Percentiles rank a stretch among this genome's conserved stretches.
Conservation (phyloP, 2,329 filamentous ascomycete species). For the Bipolaris cookei region DNA sequence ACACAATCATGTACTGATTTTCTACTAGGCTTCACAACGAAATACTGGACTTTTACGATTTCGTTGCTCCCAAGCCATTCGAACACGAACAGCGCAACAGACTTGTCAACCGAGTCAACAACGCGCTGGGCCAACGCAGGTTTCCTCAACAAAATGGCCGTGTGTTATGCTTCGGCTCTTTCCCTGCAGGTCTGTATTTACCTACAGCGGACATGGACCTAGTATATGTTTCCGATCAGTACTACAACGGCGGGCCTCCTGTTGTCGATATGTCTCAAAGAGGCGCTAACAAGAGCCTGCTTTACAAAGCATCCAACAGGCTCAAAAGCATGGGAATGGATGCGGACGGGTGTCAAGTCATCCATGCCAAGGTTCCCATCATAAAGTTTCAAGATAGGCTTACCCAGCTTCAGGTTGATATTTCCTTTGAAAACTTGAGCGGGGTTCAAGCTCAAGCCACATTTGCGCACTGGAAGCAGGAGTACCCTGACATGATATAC, state of each 20-base stretch:
- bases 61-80: constrained; percentile 75
- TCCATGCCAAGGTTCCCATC: constrained; percentile 85
- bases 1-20: not conserved
- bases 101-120: constrained; percentile 72
- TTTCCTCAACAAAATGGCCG: constrained; percentile 56
- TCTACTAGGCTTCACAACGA: constrained; percentile 79
- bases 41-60: constrained; percentile 86
- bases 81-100: constrained; percentile 77
- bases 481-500: constrained; percentile 84
- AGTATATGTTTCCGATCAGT: constrained; percentile 74
- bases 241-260: constrained; percentile 59
- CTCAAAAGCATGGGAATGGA: constrained; percentile 61
- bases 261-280: constrained; percentile 44
- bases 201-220: constrained; percentile 92
- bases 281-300: constrained; percentile 57
- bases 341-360: constrained; percentile 64
- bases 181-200: constrained; percentile 78
- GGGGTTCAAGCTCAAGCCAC: constrained; percentile 81
- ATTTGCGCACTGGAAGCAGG: constrained; percentile 77
- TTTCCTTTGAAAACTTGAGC: constrained; percentile 91
- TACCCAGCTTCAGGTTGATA: constrained; percentile 84
- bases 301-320: constrained; percentile 68
- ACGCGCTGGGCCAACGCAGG: constrained; percentile 55
- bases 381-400: constrained; percentile 84
- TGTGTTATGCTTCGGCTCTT: constrained; percentile 87